Base-by-base conservation (phyloP, 805 yeast genomes). In the Saturnispora silvae region DNA sequence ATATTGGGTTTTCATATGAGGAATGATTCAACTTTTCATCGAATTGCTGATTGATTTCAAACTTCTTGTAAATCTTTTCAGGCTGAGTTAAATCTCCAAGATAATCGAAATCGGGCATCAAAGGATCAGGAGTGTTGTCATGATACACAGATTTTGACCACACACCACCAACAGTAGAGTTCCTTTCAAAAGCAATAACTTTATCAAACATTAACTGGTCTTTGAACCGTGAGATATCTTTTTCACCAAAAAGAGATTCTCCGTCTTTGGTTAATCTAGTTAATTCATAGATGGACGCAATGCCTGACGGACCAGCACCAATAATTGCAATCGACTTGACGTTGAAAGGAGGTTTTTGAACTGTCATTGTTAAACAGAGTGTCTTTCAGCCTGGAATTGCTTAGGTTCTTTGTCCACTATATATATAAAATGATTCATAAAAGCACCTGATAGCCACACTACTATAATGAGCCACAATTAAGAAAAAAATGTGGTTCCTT, bases 221-320 rank as follows among this genome's bases (percentile, higher is more conserved):
- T 26, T 35, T 38, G 13, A 32, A 33, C n/a, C 37, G 13, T 1
- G 34, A 16, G 14, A 48, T 25, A 20, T 42, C 34, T 15, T 32
- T 35, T 7, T 19, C 19, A 4, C 51, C 49, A 29, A 46, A 45
- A 5, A 42, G 23, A 0, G 60, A 52, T 1, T 51, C 40, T 1
- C 63, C 60, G 28, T 55, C 55, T 17, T 46, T 47, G 10, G 44
- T 42, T 4, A 60, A 48, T 37, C 57, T 49, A 0, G 59, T 41
- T 1, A 63, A 45, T 31, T 63, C 67, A 38, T 53, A 49, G 5
- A 58, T 33, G 1, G 64, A 28, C 0, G 67, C 61, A 4, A 63
- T 48, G 1, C 68, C 67, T 3, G 64, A 60, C 2, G 65, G 65
- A n/a, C 67, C 68, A 5, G 63, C 66, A 6, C 67, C 68, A 18